Conservation (phyloP, 2,329 filamentous ascomycete genomes). For the Penicillium sp. region DNA sequence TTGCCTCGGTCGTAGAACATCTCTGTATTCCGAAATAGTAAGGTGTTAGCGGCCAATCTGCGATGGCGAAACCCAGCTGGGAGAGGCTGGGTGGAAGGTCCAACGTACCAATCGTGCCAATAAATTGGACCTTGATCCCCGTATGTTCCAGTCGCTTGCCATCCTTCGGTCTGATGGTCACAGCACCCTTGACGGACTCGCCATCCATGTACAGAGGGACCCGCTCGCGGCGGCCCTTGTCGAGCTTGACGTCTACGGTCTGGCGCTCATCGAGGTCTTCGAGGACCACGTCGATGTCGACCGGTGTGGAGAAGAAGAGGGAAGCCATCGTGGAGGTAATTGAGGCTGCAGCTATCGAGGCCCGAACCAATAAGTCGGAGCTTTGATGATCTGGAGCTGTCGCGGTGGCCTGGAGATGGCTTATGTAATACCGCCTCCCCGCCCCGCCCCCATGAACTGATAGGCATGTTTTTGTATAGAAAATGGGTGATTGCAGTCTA, state of each 20-base stretch:
- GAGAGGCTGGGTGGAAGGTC: background rate
- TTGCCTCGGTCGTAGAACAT: constrained; percentile 99
- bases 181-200: constrained; percentile 94
- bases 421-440: constrained; percentile 10
- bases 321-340: constrained; percentile 70
- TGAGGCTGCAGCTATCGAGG: constrained; percentile 5
- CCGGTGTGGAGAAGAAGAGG: constrained; percentile 96
- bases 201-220: constrained; percentile 96
- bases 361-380: constrained; percentile 12
- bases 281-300: constrained; percentile 98
- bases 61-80: background rate
- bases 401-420: constrained; percentile 20
- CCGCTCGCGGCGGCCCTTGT: constrained; percentile 97
- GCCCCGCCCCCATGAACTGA: background rate
- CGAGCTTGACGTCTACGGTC: constrained; percentile 96
- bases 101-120: constrained; percentile 78
- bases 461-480: background rate
- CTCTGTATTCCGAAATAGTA: constrained; percentile 55
- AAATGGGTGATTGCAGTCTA: background rate
- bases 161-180: constrained; percentile 95
- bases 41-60: background rate
- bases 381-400: constrained; percentile 23
- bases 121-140: constrained; percentile 99
- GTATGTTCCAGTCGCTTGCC: constrained; percentile 97
- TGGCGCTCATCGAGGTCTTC: constrained; percentile 91